Evolutionary conservation across 345 rosid genomes (phyloP).

Genomic region (Linum trigynum): DNA sequence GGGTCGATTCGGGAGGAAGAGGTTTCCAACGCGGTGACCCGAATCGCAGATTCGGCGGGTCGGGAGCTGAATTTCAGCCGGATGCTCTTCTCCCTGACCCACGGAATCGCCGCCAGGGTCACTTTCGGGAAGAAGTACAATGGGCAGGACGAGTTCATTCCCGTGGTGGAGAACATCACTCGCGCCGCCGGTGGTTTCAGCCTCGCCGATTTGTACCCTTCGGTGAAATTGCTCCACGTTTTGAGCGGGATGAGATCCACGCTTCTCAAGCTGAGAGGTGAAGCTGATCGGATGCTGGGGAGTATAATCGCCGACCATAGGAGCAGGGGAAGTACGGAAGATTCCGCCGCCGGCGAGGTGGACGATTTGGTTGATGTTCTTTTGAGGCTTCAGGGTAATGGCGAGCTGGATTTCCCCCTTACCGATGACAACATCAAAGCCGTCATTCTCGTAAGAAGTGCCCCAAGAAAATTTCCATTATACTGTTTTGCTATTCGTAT

Average conservation of each 20-base stretch:
- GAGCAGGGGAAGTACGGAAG: background rate
- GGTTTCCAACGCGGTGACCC: background rate
- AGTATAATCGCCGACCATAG: background rate
- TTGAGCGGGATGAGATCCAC: background rate
- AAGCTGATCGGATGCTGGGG: background rate
- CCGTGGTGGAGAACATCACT: background rate
- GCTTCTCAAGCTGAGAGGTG: background rate
- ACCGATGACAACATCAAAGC: background rate
- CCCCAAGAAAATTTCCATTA: background rate
- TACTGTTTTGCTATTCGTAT: background rate
- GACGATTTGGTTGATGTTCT: constrained; percentile 15
- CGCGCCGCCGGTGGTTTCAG: background rate
- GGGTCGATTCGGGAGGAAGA: constrained; percentile 10
- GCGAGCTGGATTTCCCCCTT: background rate
- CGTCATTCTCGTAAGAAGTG: background rate
- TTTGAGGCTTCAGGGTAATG: background rate
- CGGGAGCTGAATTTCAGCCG: background rate
- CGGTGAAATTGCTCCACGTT: background rate
- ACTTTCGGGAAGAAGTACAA: constrained; percentile 11
- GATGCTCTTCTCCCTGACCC: background rate
- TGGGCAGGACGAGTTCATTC: background rate
- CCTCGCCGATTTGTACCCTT: background rate
- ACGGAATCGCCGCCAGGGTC: constrained; percentile 3
- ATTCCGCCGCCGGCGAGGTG: background rate
- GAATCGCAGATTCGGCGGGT: background rate